Percentiles rank a stretch among this genome's conserved stretches.
phyloP scores from a whole-genome alignment of 768 basidiomycete species.

The Trametes elegans region DNA sequence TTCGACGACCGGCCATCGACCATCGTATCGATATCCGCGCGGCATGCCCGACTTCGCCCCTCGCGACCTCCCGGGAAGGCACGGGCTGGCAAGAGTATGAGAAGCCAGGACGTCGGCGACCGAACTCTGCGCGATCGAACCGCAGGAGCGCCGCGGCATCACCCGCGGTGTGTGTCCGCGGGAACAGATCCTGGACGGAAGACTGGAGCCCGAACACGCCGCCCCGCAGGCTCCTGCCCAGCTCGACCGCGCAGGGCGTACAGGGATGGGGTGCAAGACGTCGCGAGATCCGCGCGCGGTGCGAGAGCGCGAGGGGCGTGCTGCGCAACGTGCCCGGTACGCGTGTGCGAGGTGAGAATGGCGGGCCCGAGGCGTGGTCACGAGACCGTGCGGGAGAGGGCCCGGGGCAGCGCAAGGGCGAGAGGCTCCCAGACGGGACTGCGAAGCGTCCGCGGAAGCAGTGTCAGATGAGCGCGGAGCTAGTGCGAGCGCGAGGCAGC shows the following conservation, averaged over 20 bases:
- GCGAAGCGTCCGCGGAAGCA: not conserved
- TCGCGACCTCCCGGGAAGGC: not conserved
- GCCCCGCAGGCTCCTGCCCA: constrained; percentile 2
- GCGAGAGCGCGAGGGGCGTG: not conserved
- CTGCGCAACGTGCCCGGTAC: constrained; percentile 1
- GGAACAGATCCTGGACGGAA: too few relatives aligned
- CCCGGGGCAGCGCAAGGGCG: not conserved
- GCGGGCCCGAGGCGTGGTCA: not conserved
- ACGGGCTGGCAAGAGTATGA: too few relatives aligned
- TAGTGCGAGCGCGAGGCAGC: not conserved
- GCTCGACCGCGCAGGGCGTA: not conserved
- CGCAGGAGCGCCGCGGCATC: not conserved
- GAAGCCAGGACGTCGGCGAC: too few relatives aligned
- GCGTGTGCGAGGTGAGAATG: constrained; percentile 1
- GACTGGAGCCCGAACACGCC: not conserved
- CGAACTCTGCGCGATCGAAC: too few relatives aligned
- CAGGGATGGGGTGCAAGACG: not conserved
- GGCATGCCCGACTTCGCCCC: not conserved
- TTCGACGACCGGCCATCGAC: too few relatives aligned
- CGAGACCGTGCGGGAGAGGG: not conserved
- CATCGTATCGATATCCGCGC: not conserved
- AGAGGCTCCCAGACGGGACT: not conserved
- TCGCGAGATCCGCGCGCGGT: not conserved
- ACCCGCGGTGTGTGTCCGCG: too few relatives aligned
- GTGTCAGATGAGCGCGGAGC: constrained; percentile 1